These are phyloP conservation scores for Daldinia bambusicola DNA, from an alignment of 495 filamentous ascomycete genomes.

Conservation along the genomic window DNA sequence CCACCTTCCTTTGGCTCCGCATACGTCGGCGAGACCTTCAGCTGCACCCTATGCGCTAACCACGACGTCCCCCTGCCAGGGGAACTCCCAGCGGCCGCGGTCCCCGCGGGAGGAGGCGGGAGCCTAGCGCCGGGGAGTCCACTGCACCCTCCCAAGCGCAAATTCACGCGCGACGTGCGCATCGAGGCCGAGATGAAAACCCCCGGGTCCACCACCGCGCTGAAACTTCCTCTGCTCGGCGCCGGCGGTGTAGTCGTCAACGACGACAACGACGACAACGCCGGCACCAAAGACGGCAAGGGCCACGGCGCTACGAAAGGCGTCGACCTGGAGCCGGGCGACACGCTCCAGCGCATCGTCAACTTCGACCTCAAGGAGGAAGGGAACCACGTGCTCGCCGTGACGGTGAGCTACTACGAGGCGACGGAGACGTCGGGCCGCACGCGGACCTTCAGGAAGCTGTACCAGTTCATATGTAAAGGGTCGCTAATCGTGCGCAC, in stretches of 20 bases:
- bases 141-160: constrained; percentile 43
- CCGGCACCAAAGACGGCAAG: too few species aligned
- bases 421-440: constrained; percentile 72
- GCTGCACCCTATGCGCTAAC: constrained; percentile 92
- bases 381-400: constrained; percentile 91
- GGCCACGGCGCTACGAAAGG: constrained; percentile 32
- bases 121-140: not conserved
- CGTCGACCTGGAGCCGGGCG: constrained; percentile 68
- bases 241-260: constrained; percentile 26
- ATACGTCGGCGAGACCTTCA: constrained; percentile 95
- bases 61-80: constrained; percentile 70
- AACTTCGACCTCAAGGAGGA: constrained; percentile 91
- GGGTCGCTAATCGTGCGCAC: constrained; percentile 89
- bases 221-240: constrained; percentile 42
- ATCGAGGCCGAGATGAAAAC: constrained; percentile 96
- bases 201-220: constrained; percentile 58
- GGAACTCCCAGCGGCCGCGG: constrained; percentile 2
- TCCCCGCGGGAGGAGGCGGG: not conserved
- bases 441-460: constrained; percentile 87
- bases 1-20: constrained; percentile 92
- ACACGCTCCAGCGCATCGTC: constrained; percentile 84
- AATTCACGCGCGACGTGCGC: constrained; percentile 75
- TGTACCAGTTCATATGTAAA: constrained; percentile 96
- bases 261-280: not conserved
- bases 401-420: constrained; percentile 90